These are phyloP conservation scores for Phellopilus nigrolimitatus DNA, from an alignment of 1,284 basidiomycete genomes.

Conservation along the genomic window DNA sequence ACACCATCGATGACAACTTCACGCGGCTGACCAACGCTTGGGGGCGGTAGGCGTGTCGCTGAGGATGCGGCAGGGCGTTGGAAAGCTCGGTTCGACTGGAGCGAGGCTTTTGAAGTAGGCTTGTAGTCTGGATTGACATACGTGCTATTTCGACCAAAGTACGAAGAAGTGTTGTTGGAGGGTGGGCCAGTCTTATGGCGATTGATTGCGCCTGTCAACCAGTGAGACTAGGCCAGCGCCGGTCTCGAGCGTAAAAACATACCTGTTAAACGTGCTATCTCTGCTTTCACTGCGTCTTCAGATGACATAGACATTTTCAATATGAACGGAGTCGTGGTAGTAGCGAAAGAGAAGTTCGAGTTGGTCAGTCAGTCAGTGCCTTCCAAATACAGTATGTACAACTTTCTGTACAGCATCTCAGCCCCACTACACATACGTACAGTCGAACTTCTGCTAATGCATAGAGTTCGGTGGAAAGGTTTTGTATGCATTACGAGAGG, in stretches of 20 bases:
- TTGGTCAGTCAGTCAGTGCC: too few species aligned
- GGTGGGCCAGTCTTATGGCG: slow-evolving; percentile 52
- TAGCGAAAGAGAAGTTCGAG: too few species aligned
- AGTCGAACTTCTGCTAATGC: too few species aligned
- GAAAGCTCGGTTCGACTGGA: slow-evolving; percentile 28
- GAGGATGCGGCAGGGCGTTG: slow-evolving; percentile 15
- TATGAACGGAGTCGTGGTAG: too few species aligned
- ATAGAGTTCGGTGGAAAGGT: too few species aligned
- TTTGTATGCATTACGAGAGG: too few species aligned
- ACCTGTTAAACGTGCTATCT: slow-evolving; percentile 73
- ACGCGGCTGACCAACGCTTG: slow-evolving; percentile 34
- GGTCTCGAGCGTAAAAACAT: not conserved
- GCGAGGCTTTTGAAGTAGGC: slow-evolving; percentile 30
- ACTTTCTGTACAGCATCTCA: too few species aligned
- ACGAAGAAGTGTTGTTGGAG: slow-evolving; percentile 28
- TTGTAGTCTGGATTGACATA: slow-evolving; percentile 65
- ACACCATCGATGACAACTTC: slow-evolving; percentile 76
- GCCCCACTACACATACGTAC: too few species aligned
- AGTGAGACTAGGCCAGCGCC: slow-evolving; percentile 7
- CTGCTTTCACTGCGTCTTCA: slow-evolving; percentile 63
- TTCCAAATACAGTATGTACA: too few species aligned
- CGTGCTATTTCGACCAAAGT: slow-evolving; percentile 36
- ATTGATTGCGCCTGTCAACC: slow-evolving; percentile 60
- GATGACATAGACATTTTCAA: slow-evolving; percentile 25
- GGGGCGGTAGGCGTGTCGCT: slow-evolving; percentile 26